phyloP scores from a whole-genome alignment of 495 filamentous ascomycete species.

The Penicillium diatomitis region DNA sequence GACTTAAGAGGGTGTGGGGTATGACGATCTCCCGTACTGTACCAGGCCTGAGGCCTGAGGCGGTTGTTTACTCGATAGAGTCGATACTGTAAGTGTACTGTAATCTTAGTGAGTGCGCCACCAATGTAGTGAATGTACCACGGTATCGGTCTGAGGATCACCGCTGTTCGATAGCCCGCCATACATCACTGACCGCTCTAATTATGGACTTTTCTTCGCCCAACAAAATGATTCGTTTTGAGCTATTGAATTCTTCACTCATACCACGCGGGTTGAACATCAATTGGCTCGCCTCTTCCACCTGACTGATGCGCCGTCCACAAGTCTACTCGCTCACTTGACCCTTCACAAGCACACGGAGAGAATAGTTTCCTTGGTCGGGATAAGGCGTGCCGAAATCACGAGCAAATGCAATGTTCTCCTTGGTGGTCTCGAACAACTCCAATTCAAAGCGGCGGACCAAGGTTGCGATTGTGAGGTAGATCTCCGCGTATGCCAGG shows the following conservation, averaged over 20 bases:
- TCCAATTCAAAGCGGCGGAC: conserved; percentile 32
- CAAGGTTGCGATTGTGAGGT: conserved; percentile 25
- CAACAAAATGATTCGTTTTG: no score
- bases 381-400: conserved; percentile 17
- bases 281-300: background rate
- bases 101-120: no score
- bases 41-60: no score
- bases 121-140: no score
- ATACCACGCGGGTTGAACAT: background rate
- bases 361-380: conserved; percentile 10
- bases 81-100: no score
- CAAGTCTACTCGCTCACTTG: conserved; percentile 7
- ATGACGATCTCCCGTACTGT: no score
- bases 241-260: background rate
- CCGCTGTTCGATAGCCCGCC: no score
- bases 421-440: conserved; percentile 21
- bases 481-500: conserved; percentile 28
- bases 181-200: no score
- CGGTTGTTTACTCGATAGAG: no score
- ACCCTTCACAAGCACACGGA: conserved; percentile 11
- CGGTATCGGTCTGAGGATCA: no score
- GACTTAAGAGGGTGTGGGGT: no score
- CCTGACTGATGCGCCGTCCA: background rate
- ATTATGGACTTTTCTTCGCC: no score
- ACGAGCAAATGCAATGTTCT: conserved; percentile 20